Conservation (phyloP, 805 yeast genomes). For the Cyberlindnera amylophila region DNA sequence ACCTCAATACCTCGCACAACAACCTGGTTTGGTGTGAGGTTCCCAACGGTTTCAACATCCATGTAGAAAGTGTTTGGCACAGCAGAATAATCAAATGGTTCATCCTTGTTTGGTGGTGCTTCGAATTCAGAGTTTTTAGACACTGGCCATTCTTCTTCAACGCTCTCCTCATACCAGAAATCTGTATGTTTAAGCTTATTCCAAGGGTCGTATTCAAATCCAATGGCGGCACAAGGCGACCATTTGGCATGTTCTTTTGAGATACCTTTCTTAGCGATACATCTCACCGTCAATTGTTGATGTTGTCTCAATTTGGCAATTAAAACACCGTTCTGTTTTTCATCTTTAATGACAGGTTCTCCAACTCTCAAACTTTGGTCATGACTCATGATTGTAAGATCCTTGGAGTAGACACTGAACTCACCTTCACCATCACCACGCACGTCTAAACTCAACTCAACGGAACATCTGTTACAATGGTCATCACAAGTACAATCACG, state of each 20-base stretch:
- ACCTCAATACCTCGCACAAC: conserved; percentile 80
- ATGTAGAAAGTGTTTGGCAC: conserved; percentile 78
- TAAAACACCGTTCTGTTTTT: conserved; percentile 76
- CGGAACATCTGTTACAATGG: conserved; percentile 94
- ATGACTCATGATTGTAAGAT: conserved; percentile 47
- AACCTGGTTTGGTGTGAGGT: conserved; percentile 84
- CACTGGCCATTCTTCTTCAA: conserved; percentile 90
- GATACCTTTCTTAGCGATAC: conserved; percentile 96
- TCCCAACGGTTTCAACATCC: conserved; percentile 91
- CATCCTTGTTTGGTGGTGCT: conserved; percentile 88
- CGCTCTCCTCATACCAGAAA: conserved; percentile 91
- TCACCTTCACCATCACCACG: conserved; percentile 83
- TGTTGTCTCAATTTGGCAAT: conserved; percentile 88
- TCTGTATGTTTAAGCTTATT: conserved; percentile 94
- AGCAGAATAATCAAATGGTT: conserved; percentile 79
- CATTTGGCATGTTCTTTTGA: conserved; percentile 98
- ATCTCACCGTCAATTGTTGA: conserved; percentile 83
- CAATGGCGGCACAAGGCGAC: conserved; percentile 95
- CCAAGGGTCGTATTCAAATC: conserved; percentile 99
- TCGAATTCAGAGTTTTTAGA: conserved; percentile 90
- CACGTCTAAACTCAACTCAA: conserved; percentile 82
- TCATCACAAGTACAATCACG: conserved; percentile 98
- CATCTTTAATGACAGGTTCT: conserved; percentile 79
- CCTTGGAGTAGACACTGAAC: conserved; percentile 86
- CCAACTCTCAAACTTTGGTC: conserved; percentile 52